Evolutionary conservation across 179 eudicot species (phyloP).

Genomic region (Spinacia oleracea): DNA sequence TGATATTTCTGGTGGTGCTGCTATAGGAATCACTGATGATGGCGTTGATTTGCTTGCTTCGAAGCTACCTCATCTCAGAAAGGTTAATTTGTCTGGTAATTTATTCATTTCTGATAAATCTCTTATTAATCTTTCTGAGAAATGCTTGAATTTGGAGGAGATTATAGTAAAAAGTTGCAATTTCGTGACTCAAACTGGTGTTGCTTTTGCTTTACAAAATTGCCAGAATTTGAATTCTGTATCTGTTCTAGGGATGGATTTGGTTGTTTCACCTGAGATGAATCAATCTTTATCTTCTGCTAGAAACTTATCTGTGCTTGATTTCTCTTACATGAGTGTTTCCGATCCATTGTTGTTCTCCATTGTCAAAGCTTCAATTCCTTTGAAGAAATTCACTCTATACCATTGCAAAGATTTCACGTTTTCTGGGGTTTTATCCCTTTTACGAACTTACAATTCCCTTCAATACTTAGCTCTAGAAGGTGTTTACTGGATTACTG

Average conservation of each 20-base stretch:
- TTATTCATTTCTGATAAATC: constrained; percentile 44
- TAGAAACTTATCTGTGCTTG: constrained; percentile 39
- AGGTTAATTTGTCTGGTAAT: constrained; percentile 48
- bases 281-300: constrained; percentile 34
- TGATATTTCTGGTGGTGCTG: constrained; percentile 29
- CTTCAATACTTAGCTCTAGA: constrained; percentile 49
- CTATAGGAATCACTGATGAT: constrained; percentile 42
- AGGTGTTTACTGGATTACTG: constrained; percentile 39
- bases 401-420: constrained; percentile 38
- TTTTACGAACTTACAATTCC: constrained; percentile 34
- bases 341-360: constrained; percentile 47
- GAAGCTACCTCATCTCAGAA: constrained; percentile 36
- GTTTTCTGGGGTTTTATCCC: constrained; percentile 38
- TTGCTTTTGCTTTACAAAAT: constrained; percentile 33
- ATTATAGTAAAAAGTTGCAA: constrained; percentile 43
- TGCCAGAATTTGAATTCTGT: constrained; percentile 37
- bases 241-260: constrained; percentile 35
- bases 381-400: constrained; percentile 48
- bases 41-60: constrained; percentile 49
- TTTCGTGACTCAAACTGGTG: constrained; percentile 43
- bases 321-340: constrained; percentile 43
- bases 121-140: constrained; percentile 33
- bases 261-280: constrained; percentile 29
- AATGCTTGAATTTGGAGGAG: constrained; percentile 48
- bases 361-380: constrained; percentile 44